Evolutionary conservation across 257 asterid species (phyloP), one percentile per base, ranked within the genome.

Genomic region (Ballota nigra): DNA sequence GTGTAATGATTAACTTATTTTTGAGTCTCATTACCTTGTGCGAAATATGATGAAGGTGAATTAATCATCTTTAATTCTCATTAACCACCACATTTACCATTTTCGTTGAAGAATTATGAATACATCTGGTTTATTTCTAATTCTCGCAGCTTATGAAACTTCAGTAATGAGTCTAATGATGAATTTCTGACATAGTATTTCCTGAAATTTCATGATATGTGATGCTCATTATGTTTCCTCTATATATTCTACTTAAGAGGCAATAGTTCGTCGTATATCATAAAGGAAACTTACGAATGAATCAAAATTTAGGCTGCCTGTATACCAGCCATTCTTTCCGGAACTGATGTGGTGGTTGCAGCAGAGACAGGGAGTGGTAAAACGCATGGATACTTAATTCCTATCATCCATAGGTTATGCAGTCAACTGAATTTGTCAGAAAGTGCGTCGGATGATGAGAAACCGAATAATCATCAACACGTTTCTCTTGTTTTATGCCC

Each of bases 311-410:
- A 92, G 97, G 96, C 97, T 11, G 85, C 95, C 34, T 89, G 92
- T 78, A 85, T 92, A 72, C 98, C 96, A 1, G 56, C 82, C 80
- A 87, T 95, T 80, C 89, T 92, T 76, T 79, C 92, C 41, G 98
- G 97, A 61, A 86, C 78, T 63, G 98, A 95, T 74, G 95, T 86
- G 53, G 93, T 95, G 70, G 86, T 95, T 81, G 98, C 98, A 59
- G 98, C 99, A 41, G 99, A 92, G 88, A 95, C 98, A 3, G 98
- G 99, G 58, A 92, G 97, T 74, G 98, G 99, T 16, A 92, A 95
- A 84, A 95, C 99, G 26, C 96, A 95, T 76, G 97, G 97, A 23
- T 95, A 92, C 84, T 83, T 92, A 38, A 89, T 95, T 78, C 98
- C 98, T 8, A 75, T 95, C 74, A 69, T 95, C 67, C 89, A 95